Percentiles rank a stretch among this genome's conserved stretches.
phyloP scores from a whole-genome alignment of 1,139 yeast genomes.

The Eremothecium gossypii region DNA sequence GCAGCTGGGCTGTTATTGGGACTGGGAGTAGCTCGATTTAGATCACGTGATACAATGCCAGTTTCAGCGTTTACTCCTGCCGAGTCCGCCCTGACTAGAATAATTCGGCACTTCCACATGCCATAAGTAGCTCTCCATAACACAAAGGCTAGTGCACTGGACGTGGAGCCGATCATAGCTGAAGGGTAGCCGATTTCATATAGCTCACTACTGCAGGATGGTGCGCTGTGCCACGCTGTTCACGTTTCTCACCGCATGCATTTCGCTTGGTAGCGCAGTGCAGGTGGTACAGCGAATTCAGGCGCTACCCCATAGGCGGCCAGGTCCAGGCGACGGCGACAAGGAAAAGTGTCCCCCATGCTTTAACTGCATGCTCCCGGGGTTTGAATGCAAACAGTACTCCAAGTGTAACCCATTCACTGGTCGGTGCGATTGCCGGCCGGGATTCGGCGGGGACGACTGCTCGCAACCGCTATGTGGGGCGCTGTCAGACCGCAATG shows the following conservation, averaged over 20 bases:
- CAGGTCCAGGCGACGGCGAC: slow-evolving; percentile 4
- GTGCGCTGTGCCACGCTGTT: neutral
- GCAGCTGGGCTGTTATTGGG: too few relatives aligned
- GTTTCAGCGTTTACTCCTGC: too few relatives aligned
- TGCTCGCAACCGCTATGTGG: slow-evolving; percentile 91
- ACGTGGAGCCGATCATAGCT: too few relatives aligned
- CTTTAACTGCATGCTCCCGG: slow-evolving; percentile 89
- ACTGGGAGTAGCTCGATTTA: too few relatives aligned
- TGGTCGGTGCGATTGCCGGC: slow-evolving; percentile 86
- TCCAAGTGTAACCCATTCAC: slow-evolving; percentile 78
- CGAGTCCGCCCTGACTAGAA: too few relatives aligned
- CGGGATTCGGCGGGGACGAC: slow-evolving; percentile 90
- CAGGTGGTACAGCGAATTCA: neutral
- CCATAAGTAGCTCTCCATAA: too few relatives aligned
- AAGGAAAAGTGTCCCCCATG: slow-evolving; percentile 67
- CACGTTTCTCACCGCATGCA: neutral
- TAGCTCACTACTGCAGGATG: too few relatives aligned
- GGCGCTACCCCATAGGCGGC: neutral
- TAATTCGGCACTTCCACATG: too few relatives aligned
- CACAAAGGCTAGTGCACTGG: too few relatives aligned
- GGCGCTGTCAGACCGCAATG: slow-evolving; percentile 53
- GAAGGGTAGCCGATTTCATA: too few relatives aligned
- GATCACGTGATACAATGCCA: too few relatives aligned
- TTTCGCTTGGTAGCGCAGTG: neutral
- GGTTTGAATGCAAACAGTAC: slow-evolving; percentile 83